phyloP scores from a whole-genome alignment of 352 stramenopile species.

The Phytopythium mirpurense region DNA sequence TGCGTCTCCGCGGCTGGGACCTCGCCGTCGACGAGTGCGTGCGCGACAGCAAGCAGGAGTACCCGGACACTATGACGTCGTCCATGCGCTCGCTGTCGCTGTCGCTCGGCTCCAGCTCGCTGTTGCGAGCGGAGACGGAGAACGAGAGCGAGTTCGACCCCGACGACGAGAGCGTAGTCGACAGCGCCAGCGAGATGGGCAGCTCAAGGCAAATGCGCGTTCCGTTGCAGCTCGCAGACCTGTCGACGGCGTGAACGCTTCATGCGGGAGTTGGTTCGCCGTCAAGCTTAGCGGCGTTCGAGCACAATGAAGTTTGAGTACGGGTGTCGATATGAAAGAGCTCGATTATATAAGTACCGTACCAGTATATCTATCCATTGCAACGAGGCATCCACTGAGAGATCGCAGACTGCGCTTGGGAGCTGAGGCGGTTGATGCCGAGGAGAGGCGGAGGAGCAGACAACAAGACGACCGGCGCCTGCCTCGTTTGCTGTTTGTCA shows the following conservation, averaged over 20 bases:
- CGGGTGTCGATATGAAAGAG: too few species aligned
- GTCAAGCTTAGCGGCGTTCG: too few species aligned
- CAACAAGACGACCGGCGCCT: too few species aligned
- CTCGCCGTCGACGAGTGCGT: slow-evolving; percentile 16
- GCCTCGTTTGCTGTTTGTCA: too few species aligned
- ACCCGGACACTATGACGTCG: slow-evolving; percentile 7
- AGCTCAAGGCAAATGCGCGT: not conserved
- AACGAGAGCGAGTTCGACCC: slow-evolving; percentile 1
- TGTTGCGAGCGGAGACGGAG: not conserved
- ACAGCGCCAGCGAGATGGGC: not conserved
- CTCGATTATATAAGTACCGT: too few species aligned
- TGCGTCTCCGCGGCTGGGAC: slow-evolving; percentile 11
- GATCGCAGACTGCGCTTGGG: too few species aligned
- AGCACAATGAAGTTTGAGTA: too few species aligned
- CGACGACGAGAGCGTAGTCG: not conserved
- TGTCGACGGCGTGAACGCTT: not conserved
- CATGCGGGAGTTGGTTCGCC: too few species aligned
- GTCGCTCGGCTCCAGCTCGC: slow-evolving; percentile 1
- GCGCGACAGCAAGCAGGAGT: slow-evolving; percentile 5
- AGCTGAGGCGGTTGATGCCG: too few species aligned
- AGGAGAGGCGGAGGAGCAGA: too few species aligned
- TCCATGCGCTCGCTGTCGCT: slow-evolving; percentile 2
- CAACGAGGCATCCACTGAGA: too few species aligned
- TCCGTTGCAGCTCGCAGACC: not conserved
- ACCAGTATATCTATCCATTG: too few species aligned